Conservation (phyloP, 2,329 filamentous ascomycete species). For the Diplodia scrobiculata region DNA sequence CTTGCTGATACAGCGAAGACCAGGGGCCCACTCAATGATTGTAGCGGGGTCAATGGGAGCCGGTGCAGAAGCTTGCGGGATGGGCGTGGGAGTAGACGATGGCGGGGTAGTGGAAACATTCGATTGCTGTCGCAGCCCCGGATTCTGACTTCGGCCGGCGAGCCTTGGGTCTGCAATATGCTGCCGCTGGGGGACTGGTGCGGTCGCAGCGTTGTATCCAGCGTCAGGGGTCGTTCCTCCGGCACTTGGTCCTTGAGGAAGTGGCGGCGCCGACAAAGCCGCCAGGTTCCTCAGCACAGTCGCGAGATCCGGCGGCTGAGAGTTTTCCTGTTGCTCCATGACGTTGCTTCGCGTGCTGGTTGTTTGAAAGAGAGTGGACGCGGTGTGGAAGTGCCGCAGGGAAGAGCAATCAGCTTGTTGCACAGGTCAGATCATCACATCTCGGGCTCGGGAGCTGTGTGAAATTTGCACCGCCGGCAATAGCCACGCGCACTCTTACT, state of each 20-base stretch:
- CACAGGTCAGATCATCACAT: slow-evolving; percentile 21
- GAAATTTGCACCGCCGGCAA: not conserved
- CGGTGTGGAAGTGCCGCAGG: slow-evolving; percentile 3
- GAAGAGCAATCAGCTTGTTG: not conserved
- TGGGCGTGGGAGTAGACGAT: slow-evolving; percentile 30
- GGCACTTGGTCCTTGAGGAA: not conserved
- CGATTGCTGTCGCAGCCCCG: not conserved
- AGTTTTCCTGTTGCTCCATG: slow-evolving; percentile 39
- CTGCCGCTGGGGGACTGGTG: not conserved
- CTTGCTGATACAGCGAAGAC: slow-evolving; percentile 52
- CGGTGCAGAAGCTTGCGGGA: slow-evolving; percentile 26
- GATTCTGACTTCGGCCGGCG: slow-evolving; percentile 1
- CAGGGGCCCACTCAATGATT: slow-evolving; percentile 54
- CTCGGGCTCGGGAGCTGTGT: not conserved
- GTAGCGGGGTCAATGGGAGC: slow-evolving; percentile 50
- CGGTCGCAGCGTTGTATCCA: not conserved
- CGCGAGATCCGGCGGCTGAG: slow-evolving; percentile 39
- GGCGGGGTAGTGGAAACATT: slow-evolving; percentile 9
- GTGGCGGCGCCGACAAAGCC: slow-evolving; percentile 31
- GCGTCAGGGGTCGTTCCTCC: not conserved
- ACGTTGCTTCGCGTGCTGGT: not conserved
- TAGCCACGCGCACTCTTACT: not conserved
- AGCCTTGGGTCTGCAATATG: slow-evolving; percentile 4
- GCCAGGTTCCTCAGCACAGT: slow-evolving; percentile 43
- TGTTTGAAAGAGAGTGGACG: slow-evolving; percentile 8